Evolutionary conservation across 2,329 filamentous ascomycete species (phyloP), one percentile per base, ranked within the genome.

Genomic region (Epichloe scottii): DNA sequence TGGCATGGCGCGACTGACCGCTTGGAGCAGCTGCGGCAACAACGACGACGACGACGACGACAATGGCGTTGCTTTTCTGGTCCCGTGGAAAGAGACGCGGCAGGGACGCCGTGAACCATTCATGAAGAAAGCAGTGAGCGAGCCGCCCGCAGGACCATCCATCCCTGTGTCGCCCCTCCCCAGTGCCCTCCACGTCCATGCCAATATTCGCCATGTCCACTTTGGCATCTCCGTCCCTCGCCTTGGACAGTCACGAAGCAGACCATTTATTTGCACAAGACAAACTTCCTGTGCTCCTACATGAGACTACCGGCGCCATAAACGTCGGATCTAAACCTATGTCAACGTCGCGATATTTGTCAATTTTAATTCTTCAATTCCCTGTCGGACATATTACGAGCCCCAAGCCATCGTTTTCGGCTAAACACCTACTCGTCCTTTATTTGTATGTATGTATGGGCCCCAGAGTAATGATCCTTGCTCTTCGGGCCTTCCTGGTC

Each of bases 401-500:
- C 26, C 26, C 26, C 26, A 4, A 30, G 26, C 8, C 26, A 30
- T 30, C 26, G 26, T 30, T 30, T 8, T 30, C 26, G 26, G 26
- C 26, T 11, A 30, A 30, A 30, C 26, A 30, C 26, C 4, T 11
- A 10, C 8, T 30, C 8, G 26, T 30, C 3, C 10, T 30, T 10
- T 10, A 30, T 30, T 30, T 30, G 26, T 30, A 21, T 21, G n/a
- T n/a, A n/a, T 21, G 3, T 21, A n/a, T n/a, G 34, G 40, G 34
- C n/a, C 35, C 46, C 40, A 46, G 39, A 23, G n/a, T 48, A 30
- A 23, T 34, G 2, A 44, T 19, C 50, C 50, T 14, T 51, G 50
- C 40, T 49, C 41, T 45, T 52, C 50, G 50, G 50, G 15, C 46
- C 50, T 52, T 49, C 46, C 49, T 40, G 35, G 8, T 26, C 14